Evolutionary conservation across 306 rosid genomes (phyloP), one percentile per base, ranked within the genome.

Genomic region (Vachellia pachyceras): DNA sequence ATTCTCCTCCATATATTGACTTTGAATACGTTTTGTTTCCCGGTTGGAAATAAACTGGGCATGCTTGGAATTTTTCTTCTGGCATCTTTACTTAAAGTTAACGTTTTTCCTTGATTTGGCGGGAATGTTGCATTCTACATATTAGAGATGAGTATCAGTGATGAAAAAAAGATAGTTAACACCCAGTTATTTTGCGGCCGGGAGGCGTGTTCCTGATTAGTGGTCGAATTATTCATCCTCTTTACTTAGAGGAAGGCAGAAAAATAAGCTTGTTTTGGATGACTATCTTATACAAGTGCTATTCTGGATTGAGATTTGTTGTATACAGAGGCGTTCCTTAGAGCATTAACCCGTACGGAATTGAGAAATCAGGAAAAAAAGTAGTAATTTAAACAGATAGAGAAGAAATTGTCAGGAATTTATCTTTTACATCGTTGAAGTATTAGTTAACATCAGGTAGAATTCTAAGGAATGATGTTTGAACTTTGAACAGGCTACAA

Each of bases 401-500:
- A 10, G 66, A 17, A 66, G 42, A 6, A 35, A 42, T 42, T 65
- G 3, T 57, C 41, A 74, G 46, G 50, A 45, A 73, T 44, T 44
- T 42, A 33, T 61, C 37, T 69, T 18, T 7, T 72, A 40, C 11
- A 45, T 18, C 18, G 6, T 57, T n/a, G 13, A 7, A 49, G 72
- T 0, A 10, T 63, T 69, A 42, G 29, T 80, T 64, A 45, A 20
- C 4, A 1, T 47, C 4, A 57, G n/a, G 25, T 63, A 20, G 58
- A 67, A 79, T 82, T 82, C 78, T 65, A 40, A n/a, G 11, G 42
- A 72, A 5, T 79, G 83, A 81, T 85, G 36, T 61, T 14, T 74
- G 75, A 68, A 80, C 76, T 61, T 14, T 72, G 75, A 68, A 80
- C 76, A 96, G 99, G 99, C 99, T 5, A 96, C 99, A 5, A 89